phyloP scores from a whole-genome alignment of 1,284 basidiomycete species.

The Phylloporus gajari region DNA sequence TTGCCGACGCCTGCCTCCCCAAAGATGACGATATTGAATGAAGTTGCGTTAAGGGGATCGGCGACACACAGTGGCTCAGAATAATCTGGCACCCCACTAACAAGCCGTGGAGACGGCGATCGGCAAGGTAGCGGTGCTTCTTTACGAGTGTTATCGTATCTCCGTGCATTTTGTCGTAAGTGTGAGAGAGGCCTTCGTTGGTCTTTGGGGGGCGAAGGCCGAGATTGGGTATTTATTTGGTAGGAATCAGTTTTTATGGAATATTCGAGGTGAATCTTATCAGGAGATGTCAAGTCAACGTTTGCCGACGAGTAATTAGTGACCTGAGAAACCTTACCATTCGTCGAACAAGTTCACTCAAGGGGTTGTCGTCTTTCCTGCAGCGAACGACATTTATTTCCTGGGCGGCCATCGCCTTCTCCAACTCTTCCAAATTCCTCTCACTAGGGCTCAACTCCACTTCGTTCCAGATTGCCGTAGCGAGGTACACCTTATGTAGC shows the following conservation, averaged over 20 bases:
- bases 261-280: not conserved
- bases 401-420: conserved; percentile 13
- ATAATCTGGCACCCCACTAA: too few species aligned
- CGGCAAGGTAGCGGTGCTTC: too few species aligned
- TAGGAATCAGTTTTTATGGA: too few species aligned
- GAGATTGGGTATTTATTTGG: too few species aligned
- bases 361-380: conserved; percentile 15
- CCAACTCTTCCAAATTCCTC: conserved; percentile 19
- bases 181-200: not conserved
- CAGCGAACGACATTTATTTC: conserved; percentile 16
- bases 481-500: conserved; percentile 16
- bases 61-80: too few species aligned
- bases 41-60: too few species aligned
- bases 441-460: conserved; percentile 11
- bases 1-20: too few species aligned
- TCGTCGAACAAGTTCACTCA: conserved; percentile 16
- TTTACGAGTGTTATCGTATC: too few species aligned
- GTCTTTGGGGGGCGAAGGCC: too few species aligned
- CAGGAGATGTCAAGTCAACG: not conserved
- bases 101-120: too few species aligned
- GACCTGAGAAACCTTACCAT: conserved; percentile 4
- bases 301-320: not conserved
- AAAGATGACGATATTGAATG: too few species aligned
- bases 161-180: too few species aligned
- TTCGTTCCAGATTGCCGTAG: conserved; percentile 35